These are phyloP conservation scores for Trichosporon sp. DNA, from an alignment of 1,284 basidiomycete genomes.

Conservation along the genomic window DNA sequence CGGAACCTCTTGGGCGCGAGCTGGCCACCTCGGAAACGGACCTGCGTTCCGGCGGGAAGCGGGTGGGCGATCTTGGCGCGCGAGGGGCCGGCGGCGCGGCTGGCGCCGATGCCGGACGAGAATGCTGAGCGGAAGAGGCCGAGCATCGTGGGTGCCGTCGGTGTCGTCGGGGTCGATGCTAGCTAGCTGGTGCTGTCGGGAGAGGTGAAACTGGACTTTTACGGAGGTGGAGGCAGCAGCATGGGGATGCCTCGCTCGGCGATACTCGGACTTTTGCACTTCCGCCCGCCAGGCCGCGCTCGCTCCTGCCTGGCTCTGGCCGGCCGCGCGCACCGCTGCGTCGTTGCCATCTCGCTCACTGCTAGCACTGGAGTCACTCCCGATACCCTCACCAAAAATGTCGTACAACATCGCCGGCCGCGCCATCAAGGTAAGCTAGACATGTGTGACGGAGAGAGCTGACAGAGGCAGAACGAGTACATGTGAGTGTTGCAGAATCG, in stretches of 20 bases:
- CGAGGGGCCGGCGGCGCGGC: slow-evolving; percentile 16
- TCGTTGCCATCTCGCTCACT: not conserved
- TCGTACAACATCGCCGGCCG: slow-evolving; percentile 50
- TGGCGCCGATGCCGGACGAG: slow-evolving; percentile 7
- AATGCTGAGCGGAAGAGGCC: slow-evolving; percentile 18
- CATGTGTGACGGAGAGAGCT: not conserved
- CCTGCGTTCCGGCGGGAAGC: slow-evolving; percentile 27
- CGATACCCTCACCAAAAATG: slow-evolving; percentile 31
- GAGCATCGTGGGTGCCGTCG: slow-evolving; percentile 23
- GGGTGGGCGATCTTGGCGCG: slow-evolving; percentile 4
- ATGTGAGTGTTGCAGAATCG: slow-evolving; percentile 27
- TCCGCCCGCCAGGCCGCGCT: not conserved
- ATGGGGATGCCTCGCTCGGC: slow-evolving; percentile 8
- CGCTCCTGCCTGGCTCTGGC: not conserved
- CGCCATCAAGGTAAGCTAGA: slow-evolving; percentile 47
- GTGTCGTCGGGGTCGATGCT: not conserved
- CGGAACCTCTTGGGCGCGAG: slow-evolving; percentile 78
- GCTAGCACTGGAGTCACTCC: not conserved
- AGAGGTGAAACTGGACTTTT: not conserved
- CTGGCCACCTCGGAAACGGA: slow-evolving; percentile 55
- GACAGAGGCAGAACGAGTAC: slow-evolving; percentile 40
- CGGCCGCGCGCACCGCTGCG: not conserved
- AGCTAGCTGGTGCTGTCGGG: not conserved
- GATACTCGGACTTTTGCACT: slow-evolving; percentile 12
- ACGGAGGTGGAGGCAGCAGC: not conserved